Base-by-base conservation (phyloP, 768 basidiomycete species). In the Steccherinum ochraceum region DNA sequence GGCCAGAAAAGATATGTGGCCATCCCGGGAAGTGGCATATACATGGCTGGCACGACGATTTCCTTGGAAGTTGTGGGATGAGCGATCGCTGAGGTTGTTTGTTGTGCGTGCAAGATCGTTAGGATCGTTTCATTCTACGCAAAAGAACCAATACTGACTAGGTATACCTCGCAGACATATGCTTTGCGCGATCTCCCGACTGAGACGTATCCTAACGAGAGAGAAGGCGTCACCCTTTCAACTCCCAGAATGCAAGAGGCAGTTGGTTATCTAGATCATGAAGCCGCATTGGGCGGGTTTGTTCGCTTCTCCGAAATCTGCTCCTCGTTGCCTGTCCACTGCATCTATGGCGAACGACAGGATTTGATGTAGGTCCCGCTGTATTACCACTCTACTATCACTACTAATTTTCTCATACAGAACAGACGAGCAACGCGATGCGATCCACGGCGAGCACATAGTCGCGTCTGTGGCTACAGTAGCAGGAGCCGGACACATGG, bases 1-100 rank as follows among this genome's bases (percentile, higher is more conserved):
- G 23, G 30, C 24, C 5, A 30, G 55, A 16, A 49, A 53, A 48
- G 52, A 56, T 47, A 26, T 53, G 16, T 56, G 55, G 55, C 35
- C 51, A 2, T 56, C 55, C 12, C 55, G 55, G 11, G 19, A 35
- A 1, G 52, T 39, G 1, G 55, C 55, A 2, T 40, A 24, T 7
- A 44, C 49, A 26, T 56, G 51, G 51, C 25, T 56, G 25, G 40
- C 48, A 4, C 27, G 24, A 30, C 55, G 45, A 2, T 18, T 30
- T 3, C 55, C 55, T 4, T 56, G 55, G 55, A 24, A 41, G 23
- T 26, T 40, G 4, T 56, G 55, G 55, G 39, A 46, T 27, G 43
- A 41, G 19, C 43, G 46, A 1, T 50, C 48, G 2, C 44, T 55
- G 20, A 50, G 51, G 12, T 46, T 55, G 4, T 51, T 35, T 47